A percentile compares a stretch with the other conserved stretches of the same genome.
Conservation (phyloP, 2,329 filamentous ascomycete species). For the Calonectria fujianensis region DNA sequence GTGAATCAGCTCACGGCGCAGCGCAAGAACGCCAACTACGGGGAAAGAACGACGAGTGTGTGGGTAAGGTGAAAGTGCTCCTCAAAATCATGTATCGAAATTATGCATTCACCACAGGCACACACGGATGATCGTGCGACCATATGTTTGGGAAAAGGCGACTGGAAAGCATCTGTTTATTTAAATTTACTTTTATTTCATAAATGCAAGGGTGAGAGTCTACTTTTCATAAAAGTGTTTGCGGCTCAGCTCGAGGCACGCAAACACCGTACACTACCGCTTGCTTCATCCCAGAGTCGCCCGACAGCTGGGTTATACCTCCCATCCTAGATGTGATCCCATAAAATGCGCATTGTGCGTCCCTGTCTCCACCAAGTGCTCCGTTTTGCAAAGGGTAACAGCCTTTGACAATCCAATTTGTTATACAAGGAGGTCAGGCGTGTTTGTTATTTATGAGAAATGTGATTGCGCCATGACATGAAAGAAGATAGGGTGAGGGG, state of each 20-base stretch:
- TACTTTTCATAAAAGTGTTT: background rate
- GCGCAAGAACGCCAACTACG: too few species aligned
- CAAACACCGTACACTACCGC: background rate
- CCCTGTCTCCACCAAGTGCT: background rate
- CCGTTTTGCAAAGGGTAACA: background rate
- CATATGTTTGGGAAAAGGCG: background rate
- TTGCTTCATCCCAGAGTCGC: background rate
- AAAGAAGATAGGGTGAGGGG: slow-evolving; percentile 13
- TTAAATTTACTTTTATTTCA: slow-evolving; percentile 11
- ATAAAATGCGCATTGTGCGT: background rate
- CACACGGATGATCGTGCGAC: too few species aligned
- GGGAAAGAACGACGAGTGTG: too few species aligned
- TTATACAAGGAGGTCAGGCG: background rate
- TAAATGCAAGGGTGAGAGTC: background rate
- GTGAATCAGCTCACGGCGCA: background rate
- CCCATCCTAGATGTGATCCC: background rate
- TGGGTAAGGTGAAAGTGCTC: too few species aligned
- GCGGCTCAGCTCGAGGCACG: background rate
- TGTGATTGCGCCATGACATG: background rate
- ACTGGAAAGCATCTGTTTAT: background rate
- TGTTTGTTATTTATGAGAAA: background rate
- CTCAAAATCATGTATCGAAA: background rate
- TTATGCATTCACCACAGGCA: background rate
- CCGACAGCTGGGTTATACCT: background rate
- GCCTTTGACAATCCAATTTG: slow-evolving; percentile 3